Percentiles rank a stretch among this genome's conserved stretches.
phyloP scores from a whole-genome alignment of 371 early-diverging fungal species.

The Rhizopus sp. region DNA sequence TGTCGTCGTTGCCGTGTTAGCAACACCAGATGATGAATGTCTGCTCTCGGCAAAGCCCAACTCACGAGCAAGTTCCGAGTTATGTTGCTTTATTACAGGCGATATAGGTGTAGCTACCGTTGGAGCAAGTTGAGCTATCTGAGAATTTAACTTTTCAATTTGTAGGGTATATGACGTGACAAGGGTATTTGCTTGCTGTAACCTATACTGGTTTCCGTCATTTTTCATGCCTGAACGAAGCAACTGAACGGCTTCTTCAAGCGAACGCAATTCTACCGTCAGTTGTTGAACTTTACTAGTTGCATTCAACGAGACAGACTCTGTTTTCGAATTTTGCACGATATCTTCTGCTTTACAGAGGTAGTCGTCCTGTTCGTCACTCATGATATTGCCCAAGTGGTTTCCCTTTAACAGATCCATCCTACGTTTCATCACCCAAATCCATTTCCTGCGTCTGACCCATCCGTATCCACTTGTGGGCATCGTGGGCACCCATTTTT shows the following conservation, averaged over 20 bases:
- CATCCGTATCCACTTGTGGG: slow-evolving; percentile 60
- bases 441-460: slow-evolving; percentile 79
- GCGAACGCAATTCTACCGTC: slow-evolving; percentile 46
- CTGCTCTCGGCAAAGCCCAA: slow-evolving; percentile 30
- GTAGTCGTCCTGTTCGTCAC: slow-evolving; percentile 13
- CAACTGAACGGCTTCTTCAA: slow-evolving; percentile 64
- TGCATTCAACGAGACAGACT: slow-evolving; percentile 9
- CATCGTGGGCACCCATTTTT: slow-evolving; percentile 55
- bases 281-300: slow-evolving; percentile 24
- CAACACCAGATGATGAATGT: neutral
- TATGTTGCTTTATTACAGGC: slow-evolving; percentile 28
- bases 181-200: slow-evolving; percentile 50
- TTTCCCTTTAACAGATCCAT: slow-evolving; percentile 51
- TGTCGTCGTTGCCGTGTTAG: neutral
- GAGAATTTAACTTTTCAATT: slow-evolving; percentile 47
- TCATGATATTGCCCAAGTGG: slow-evolving; percentile 13
- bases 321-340: slow-evolving; percentile 29
- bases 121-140: slow-evolving; percentile 34
- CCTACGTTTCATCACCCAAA: slow-evolving; percentile 74
- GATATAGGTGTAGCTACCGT: slow-evolving; percentile 39
- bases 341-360: slow-evolving; percentile 33
- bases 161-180: slow-evolving; percentile 50
- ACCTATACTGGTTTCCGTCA: slow-evolving; percentile 57
- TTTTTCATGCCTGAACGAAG: slow-evolving; percentile 64
- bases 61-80: slow-evolving; percentile 47